A percentile compares a stretch with the other conserved stretches of the same genome.
These are phyloP conservation scores for Dillenia turbinata DNA, from an alignment of 164 flowering plant genomes.

Conservation along the genomic window DNA sequence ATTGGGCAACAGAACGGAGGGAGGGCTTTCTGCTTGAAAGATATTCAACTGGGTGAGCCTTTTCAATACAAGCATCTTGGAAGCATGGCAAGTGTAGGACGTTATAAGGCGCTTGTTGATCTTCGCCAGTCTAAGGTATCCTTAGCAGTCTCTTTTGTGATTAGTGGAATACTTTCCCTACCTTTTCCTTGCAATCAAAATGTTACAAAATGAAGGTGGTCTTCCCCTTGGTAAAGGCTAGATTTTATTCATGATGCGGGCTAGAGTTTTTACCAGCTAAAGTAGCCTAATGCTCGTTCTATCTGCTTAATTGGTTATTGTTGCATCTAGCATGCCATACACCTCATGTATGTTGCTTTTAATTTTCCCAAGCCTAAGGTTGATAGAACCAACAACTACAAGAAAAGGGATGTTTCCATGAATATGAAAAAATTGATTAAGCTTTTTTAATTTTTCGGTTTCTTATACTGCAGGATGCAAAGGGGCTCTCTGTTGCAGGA, in stretches of 20 bases:
- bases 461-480: slow-evolving; percentile 46
- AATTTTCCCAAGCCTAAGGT: neutral
- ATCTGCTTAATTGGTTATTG: no score
- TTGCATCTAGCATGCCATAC: no score
- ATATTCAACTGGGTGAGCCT: slow-evolving; percentile 58
- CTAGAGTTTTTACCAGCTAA: no score
- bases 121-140: slow-evolving; percentile 71
- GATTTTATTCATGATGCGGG: no score
- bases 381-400: no score
- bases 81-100: slow-evolving; percentile 87
- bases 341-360: neutral
- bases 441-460: neutral
- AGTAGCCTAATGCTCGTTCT: no score
- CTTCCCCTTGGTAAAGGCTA: no score
- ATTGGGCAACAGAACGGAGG: slow-evolving; percentile 67
- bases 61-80: slow-evolving; percentile 84
- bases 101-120: slow-evolving; percentile 84
- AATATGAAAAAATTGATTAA: no score
- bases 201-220: no score
- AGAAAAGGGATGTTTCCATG: no score
- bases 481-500: slow-evolving; percentile 69
- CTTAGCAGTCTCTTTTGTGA: neutral
- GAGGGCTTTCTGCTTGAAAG: slow-evolving; percentile 49
- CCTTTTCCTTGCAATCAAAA: no score
- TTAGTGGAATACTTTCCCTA: neutral